Conservation (phyloP, 495 filamentous ascomycete genomes). For the Niebla homalea region DNA sequence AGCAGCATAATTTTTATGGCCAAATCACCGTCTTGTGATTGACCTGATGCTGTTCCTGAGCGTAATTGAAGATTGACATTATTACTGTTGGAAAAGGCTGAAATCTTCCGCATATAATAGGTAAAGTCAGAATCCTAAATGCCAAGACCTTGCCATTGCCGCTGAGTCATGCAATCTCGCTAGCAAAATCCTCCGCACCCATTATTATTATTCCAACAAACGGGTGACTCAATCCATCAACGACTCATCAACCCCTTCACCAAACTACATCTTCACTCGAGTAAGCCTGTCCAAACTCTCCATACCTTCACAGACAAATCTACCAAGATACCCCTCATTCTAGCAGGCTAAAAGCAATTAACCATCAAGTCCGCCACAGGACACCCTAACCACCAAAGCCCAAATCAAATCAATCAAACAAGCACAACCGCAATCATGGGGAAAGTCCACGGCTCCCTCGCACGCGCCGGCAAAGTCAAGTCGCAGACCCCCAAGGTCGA, state of each 20-base stretch:
- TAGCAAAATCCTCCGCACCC: neutral
- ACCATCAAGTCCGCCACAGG: neutral
- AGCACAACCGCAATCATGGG: conserved; percentile 53
- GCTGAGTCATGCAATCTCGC: neutral
- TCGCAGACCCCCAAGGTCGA: conserved; percentile 88
- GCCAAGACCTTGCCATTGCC: neutral
- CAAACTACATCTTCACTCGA: too few species aligned
- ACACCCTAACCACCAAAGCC: neutral
- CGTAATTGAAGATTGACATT: too few species aligned
- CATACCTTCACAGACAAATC: neutral
- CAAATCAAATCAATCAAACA: neutral
- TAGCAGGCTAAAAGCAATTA: too few species aligned
- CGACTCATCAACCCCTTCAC: too few species aligned
- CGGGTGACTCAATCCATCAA: too few species aligned
- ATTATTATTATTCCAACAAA: neutral
- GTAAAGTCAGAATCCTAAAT: neutral
- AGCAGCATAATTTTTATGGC: too few species aligned
- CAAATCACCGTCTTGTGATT: too few species aligned
- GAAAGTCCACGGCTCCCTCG: conserved; percentile 85
- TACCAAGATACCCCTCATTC: neutral
- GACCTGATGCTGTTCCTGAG: too few species aligned
- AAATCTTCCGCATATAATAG: neutral
- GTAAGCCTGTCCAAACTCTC: neutral
- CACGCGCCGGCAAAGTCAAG: conserved; percentile 95
- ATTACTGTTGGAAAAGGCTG: too few species aligned